Conservation (phyloP, 108 stramenopile genomes). For the Pelagomonas calceolata region DNA sequence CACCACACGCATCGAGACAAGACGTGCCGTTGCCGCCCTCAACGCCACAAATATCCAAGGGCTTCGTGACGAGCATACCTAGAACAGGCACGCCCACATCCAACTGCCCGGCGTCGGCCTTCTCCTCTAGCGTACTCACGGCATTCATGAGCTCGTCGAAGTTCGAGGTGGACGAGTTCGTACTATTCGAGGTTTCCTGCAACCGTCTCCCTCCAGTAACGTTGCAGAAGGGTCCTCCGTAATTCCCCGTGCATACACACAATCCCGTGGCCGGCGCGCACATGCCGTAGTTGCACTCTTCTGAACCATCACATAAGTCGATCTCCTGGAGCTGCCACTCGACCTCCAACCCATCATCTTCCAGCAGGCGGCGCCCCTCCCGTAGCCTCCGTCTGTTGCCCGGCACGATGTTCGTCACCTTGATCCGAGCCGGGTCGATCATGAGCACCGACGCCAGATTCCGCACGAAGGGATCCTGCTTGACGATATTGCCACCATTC, state of each 20-base stretch:
- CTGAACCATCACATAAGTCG: background rate
- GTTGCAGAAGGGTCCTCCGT: background rate
- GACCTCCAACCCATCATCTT: background rate
- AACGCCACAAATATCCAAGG: slow-evolving; percentile 9
- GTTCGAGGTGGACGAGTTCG: background rate
- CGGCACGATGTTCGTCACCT: slow-evolving; percentile 12
- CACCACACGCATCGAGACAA: slow-evolving; percentile 11
- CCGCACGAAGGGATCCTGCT: slow-evolving; percentile 10
- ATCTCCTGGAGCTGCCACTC: slow-evolving; percentile 5
- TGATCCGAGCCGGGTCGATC: slow-evolving; percentile 15
- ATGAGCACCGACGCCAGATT: slow-evolving; percentile 14
- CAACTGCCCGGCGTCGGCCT: background rate
- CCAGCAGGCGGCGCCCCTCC: slow-evolving; percentile 2
- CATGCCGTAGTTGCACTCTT: background rate
- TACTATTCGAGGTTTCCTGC: background rate
- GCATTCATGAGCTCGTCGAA: slow-evolving; percentile 7
- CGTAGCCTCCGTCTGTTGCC: slow-evolving; percentile 5
- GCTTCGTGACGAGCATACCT: background rate
- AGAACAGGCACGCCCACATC: slow-evolving; percentile 4
- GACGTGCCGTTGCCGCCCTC: slow-evolving; percentile 12
- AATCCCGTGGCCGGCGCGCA: background rate
- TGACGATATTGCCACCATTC: slow-evolving; percentile 4
- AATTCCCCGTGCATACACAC: background rate
- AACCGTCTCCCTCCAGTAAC: no score
- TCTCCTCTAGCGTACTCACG: background rate